These are phyloP conservation scores for Mortierella sp. DNA, from an alignment of 371 early-diverging fungal species.

Conservation along the genomic window DNA sequence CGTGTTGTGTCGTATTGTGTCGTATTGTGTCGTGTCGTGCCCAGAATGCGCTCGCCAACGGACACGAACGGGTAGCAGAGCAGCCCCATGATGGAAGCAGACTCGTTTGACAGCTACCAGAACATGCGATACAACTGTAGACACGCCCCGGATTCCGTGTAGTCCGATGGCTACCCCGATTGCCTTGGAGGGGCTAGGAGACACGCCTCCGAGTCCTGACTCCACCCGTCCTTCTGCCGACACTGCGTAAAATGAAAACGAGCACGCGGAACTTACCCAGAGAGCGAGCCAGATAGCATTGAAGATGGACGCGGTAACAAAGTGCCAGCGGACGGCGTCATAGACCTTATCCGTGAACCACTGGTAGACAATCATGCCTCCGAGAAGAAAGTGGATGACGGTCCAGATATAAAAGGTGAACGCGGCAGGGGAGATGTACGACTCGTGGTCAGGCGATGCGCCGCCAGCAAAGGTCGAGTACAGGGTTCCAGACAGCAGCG, in stretches of 20 bases:
- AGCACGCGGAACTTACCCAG: slow-evolving; percentile 57
- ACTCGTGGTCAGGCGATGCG: slow-evolving; percentile 43
- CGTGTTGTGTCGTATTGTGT: no score
- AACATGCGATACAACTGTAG: no score
- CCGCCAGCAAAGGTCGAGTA: slow-evolving; percentile 67
- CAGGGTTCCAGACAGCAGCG: slow-evolving; percentile 71
- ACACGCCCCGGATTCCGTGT: no score
- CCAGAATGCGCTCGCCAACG: no score
- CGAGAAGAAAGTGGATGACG: slow-evolving; percentile 70
- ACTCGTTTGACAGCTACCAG: no score
- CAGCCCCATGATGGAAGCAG: no score
- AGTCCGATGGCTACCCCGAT: no score
- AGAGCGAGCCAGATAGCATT: slow-evolving; percentile 69
- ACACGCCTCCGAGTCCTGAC: no score
- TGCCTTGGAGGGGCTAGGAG: no score
- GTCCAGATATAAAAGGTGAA: slow-evolving; percentile 67
- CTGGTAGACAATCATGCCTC: slow-evolving; percentile 72
- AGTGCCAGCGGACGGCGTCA: slow-evolving; percentile 74
- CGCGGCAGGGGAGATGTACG: slow-evolving; percentile 56
- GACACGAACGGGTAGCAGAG: no score
- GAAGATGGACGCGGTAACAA: slow-evolving; percentile 68
- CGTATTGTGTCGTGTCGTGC: no score
- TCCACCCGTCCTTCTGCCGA: not conserved
- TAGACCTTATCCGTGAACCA: slow-evolving; percentile 74
- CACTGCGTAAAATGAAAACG: not conserved